Percentiles rank a stretch among this genome's conserved stretches.
Conservation (phyloP, 2,329 filamentous ascomycete genomes). For the Parasarocladium wereldwijsianum region DNA sequence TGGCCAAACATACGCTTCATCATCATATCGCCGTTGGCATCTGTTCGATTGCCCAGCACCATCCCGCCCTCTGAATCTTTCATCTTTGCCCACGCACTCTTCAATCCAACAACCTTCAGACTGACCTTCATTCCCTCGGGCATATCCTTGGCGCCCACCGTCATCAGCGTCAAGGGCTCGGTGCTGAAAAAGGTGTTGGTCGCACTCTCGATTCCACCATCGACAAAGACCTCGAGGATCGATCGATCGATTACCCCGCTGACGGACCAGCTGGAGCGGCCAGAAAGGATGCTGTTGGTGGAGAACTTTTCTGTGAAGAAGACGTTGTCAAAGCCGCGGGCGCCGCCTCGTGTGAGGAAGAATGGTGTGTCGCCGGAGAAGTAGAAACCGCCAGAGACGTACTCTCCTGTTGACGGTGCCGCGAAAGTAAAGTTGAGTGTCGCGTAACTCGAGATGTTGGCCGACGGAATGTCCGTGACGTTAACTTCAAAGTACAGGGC, state of each 20-base stretch:
- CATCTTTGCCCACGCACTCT: conserved; percentile 12
- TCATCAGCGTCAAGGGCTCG: conserved; percentile 12
- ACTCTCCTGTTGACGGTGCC: conserved; percentile 12
- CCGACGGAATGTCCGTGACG: conserved; percentile 22
- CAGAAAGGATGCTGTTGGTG: conserved; percentile 7
- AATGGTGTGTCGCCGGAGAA: conserved; percentile 13
- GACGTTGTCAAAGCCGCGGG: conserved; percentile 13
- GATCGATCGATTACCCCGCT: conserved; percentile 20
- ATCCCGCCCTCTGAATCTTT: too few relatives aligned
- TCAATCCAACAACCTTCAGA: conserved; percentile 11
- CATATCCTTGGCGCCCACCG: conserved; percentile 9
- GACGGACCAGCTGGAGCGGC: conserved; percentile 12
- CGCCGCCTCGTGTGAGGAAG: conserved; percentile 15
- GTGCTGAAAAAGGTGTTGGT: conserved; percentile 17
- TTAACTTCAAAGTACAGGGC: conserved; percentile 40
- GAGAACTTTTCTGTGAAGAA: conserved; percentile 19
- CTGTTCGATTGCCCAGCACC: too few relatives aligned
- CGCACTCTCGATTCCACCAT: conserved; percentile 17
- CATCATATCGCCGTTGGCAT: too few relatives aligned
- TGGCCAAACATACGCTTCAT: too few relatives aligned
- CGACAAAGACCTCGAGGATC: conserved; percentile 19
- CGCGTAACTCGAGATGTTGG: conserved; percentile 8
- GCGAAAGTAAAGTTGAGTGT: conserved; percentile 15
- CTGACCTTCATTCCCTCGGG: conserved; percentile 10
- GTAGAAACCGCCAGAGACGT: conserved; percentile 12